These are phyloP conservation scores for Cryptococcus depauperatus DNA, from an alignment of 1,284 basidiomycete genomes.

Conservation along the genomic window DNA sequence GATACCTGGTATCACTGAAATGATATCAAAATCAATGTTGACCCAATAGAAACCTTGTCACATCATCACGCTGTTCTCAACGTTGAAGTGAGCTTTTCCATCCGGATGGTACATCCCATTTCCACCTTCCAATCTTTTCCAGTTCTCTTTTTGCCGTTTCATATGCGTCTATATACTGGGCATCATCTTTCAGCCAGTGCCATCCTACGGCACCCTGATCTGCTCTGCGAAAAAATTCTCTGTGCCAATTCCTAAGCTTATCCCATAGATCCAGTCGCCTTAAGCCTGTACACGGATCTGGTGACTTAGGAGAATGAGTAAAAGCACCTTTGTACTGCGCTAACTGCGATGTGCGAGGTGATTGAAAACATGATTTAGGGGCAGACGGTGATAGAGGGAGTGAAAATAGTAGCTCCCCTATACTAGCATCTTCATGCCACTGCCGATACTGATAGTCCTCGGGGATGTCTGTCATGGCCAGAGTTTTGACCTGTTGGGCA, in stretches of 20 bases:
- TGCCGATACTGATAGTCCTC: constrained; percentile 1
- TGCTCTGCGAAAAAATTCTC: too few relatives aligned
- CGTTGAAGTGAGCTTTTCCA: too few relatives aligned
- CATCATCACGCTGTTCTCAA: too few relatives aligned
- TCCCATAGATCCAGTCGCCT: constrained; percentile 6
- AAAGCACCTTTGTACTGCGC: too few relatives aligned
- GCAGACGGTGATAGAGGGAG: neutral
- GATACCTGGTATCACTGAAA: too few relatives aligned
- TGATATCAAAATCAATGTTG: too few relatives aligned
- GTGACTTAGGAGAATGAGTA: too few relatives aligned
- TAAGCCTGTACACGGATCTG: constrained; percentile 10
- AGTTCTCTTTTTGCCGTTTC: neutral
- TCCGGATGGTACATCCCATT: neutral
- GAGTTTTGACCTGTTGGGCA: constrained; percentile 22
- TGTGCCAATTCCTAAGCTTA: too few relatives aligned
- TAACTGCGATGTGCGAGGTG: neutral
- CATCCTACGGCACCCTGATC: neutral
- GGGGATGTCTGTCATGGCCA: constrained; percentile 15
- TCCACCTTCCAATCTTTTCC: neutral
- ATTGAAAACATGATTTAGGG: neutral
- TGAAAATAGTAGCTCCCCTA: constrained; percentile 20
- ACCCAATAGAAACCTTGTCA: too few relatives aligned
- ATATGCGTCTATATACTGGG: neutral
- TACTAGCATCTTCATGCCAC: constrained; percentile 20
- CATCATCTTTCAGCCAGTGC: neutral